Evolutionary conservation across 345 rosid species (phyloP).

Genomic region (Gossypium stocksii): DNA sequence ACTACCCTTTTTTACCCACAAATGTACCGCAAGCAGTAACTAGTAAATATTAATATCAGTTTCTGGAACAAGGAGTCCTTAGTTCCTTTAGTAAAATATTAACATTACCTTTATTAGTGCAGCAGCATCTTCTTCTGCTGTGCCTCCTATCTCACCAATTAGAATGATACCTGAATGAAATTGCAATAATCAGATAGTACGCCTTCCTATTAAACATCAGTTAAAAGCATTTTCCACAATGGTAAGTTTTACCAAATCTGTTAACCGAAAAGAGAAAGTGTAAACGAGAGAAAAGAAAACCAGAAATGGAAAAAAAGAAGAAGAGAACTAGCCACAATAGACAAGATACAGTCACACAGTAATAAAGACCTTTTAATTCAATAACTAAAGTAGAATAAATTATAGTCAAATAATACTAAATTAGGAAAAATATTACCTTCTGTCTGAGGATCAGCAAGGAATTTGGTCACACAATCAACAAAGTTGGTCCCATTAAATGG

Average conservation of each 20-base stretch:
- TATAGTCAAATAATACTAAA: neutral
- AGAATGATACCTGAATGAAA: conserved; percentile 63
- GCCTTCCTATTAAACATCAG: neutral
- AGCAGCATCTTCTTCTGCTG: conserved; percentile 98
- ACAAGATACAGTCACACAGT: neutral
- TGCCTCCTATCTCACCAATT: conserved; percentile 96
- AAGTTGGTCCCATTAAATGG: conserved; percentile 97
- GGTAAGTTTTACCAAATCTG: neutral
- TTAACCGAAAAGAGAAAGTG: neutral
- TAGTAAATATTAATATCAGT: neutral
- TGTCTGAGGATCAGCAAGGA: conserved; percentile 86
- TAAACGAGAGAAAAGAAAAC: neutral
- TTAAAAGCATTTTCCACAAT: neutral
- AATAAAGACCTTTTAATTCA: neutral
- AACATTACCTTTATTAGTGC: conserved; percentile 63
- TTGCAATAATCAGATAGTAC: neutral
- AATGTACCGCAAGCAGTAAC: neutral
- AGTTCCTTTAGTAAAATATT: neutral
- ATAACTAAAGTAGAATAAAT: neutral
- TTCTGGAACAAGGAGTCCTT: neutral
- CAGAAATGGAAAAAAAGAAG: neutral
- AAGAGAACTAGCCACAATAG: neutral
- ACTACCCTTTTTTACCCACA: neutral
- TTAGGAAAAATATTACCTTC: conserved; percentile 55
- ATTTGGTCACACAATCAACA: conserved; percentile 79